Base-by-base conservation (phyloP, 345 rosid species). In the Limnanthes douglasii region DNA sequence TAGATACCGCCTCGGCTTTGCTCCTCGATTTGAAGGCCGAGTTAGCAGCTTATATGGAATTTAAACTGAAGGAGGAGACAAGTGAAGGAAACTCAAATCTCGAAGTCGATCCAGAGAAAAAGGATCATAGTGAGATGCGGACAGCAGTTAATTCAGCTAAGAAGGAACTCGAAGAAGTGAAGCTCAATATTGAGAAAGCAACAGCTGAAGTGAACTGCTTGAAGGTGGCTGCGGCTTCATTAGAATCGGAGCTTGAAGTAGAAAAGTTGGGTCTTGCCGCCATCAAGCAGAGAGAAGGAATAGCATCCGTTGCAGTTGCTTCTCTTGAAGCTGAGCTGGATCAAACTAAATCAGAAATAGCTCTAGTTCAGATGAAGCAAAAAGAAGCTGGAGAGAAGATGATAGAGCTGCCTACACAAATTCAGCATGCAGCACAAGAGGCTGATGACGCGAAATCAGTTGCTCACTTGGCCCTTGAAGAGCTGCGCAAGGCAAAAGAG, bases 101-200 rank as follows among this genome's bases (percentile, higher is more conserved):
- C n/a, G 39, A 41, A 11, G 3, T 12, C 37, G 56, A 46, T 15
- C 45, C 48, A 3, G 62, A 54, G 42, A 69, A 46, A 39, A 57
- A 19, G 58, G 61, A 30, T 54, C 79, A 69, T 37, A 53, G 59
- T n/a, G 75, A 73, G 41, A 49, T 69, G 33, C 78, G 68, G 34
- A 65, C 53, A 21, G 73, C 69, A 6, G 64, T 75, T 59, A 51
- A 64, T 48, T 73, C 82, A 10, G 85, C 82, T 8, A 73, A 64
- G 62, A 78, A 69, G 59, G 97, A 82, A 52, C 86, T 86, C 9
- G 78, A 75, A 46, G 74, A 78, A 56, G 86, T 82, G 47, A 78
- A 65, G 53, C 43, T 48, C 32, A 78, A 73, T 54, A 63, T 78
- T 25, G 88, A 75, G 52, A 82, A 71, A 65, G 75, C 85, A 25